phyloP scores from a whole-genome alignment of 345 rosid genomes.

The Physaria fendleri region DNA sequence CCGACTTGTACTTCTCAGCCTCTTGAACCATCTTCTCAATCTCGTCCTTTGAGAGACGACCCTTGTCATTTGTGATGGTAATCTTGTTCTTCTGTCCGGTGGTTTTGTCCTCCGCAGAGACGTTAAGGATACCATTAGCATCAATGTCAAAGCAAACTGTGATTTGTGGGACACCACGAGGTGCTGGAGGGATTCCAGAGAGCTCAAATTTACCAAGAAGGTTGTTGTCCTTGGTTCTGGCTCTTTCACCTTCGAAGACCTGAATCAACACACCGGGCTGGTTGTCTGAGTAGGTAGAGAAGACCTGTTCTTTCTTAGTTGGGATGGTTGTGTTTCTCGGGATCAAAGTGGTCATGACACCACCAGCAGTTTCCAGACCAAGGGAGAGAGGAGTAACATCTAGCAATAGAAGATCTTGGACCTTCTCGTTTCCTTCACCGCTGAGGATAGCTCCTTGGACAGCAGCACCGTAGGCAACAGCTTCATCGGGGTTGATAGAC shows the following conservation, averaged over 20 bases:
- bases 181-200: conserved; percentile 77
- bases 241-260: conserved; percentile 69
- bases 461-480: conserved; percentile 80
- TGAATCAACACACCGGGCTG: conserved; percentile 70
- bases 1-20: conserved; percentile 72
- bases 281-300: conserved; percentile 66
- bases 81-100: conserved; percentile 73
- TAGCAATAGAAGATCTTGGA: conserved; percentile 58
- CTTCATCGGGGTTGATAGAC: conserved; percentile 74
- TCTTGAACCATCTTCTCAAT: conserved; percentile 76
- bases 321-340: conserved; percentile 73
- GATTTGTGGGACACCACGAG: conserved; percentile 75
- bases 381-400: conserved; percentile 67
- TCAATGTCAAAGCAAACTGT: conserved; percentile 72
- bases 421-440: conserved; percentile 77
- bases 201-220: conserved; percentile 68
- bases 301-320: conserved; percentile 72
- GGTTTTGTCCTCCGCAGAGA: conserved; percentile 70
- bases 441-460: conserved; percentile 76
- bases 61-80: conserved; percentile 72
- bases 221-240: conserved; percentile 72
- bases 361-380: conserved; percentile 66
- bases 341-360: conserved; percentile 68
- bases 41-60: conserved; percentile 66
- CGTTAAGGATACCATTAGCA: conserved; percentile 71